Evolutionary conservation across 805 yeast genomes (phyloP).

Genomic region (Schwanniomyces pseudopolymorphus): DNA sequence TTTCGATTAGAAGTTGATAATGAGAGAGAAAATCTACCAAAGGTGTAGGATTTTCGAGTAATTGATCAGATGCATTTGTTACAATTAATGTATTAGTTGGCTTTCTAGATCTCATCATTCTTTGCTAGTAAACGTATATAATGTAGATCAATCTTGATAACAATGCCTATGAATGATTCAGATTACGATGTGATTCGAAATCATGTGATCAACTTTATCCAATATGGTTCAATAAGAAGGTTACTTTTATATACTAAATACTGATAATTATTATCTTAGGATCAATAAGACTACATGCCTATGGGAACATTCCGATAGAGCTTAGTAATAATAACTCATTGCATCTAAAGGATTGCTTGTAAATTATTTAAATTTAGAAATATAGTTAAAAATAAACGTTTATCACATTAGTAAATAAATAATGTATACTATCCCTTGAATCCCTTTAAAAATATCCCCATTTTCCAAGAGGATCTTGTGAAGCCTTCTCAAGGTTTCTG

Average conservation of each 20-base stretch:
- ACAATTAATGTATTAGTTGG: conserved; percentile 39
- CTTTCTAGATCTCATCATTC: conserved; percentile 6
- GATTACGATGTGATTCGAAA: not conserved
- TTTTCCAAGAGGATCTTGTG: not conserved
- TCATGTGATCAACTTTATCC: not conserved
- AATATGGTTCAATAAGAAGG: no score
- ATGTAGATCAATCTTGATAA: no score
- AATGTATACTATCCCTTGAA: not conserved
- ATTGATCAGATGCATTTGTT: conserved; percentile 22
- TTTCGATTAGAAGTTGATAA: conserved; percentile 26
- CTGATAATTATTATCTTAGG: no score
- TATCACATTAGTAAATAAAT: not conserved
- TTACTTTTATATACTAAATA: no score
- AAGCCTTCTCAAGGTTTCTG: not conserved
- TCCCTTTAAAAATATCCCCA: not conserved
- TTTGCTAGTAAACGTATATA: not conserved
- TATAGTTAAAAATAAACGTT: no score
- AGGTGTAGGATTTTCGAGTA: conserved; percentile 24
- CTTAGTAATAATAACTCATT: no score
- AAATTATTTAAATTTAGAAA: no score
- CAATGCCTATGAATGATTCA: not conserved
- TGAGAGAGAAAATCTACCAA: conserved; percentile 25
- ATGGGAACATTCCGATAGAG: no score
- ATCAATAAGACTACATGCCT: no score
- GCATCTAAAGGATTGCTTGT: no score